Conservation (phyloP, 495 filamentous ascomycete genomes). For the Recurvomyces mirabilis region DNA sequence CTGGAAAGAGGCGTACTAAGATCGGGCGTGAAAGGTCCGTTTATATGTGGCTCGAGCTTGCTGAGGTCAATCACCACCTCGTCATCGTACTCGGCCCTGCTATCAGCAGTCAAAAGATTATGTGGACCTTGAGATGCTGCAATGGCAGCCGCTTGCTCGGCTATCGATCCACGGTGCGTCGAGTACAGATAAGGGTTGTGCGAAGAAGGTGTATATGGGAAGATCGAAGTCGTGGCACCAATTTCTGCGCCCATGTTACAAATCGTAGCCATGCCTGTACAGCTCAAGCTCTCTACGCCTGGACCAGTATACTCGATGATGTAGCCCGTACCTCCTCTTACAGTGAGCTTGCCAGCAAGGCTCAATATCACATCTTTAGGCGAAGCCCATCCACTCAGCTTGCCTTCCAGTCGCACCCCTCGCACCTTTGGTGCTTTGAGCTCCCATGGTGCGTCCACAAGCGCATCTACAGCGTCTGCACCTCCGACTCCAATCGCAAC, state of each 20-base stretch:
- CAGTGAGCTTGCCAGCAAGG: slow-evolving; percentile 81
- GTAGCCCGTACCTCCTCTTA: slow-evolving; percentile 87
- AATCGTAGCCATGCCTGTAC: slow-evolving; percentile 84
- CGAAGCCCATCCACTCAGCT: slow-evolving; percentile 78
- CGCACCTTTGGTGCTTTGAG: slow-evolving; percentile 84
- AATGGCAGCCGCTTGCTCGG: slow-evolving; percentile 44
- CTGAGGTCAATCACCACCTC: slow-evolving; percentile 87
- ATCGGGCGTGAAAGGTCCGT: slow-evolving; percentile 94
- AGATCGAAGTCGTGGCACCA: slow-evolving; percentile 90
- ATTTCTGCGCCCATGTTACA: slow-evolving; percentile 92
- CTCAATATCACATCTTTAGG: slow-evolving; percentile 92
- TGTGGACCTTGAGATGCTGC: slow-evolving; percentile 31
- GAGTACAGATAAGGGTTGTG: slow-evolving; percentile 70
- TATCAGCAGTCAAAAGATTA: slow-evolving; percentile 61
- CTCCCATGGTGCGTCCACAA: slow-evolving; percentile 95
- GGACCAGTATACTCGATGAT: slow-evolving; percentile 89
- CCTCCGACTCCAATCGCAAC: slow-evolving; percentile 97
- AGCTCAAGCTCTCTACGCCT: slow-evolving; percentile 78
- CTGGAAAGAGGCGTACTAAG: slow-evolving; percentile 80
- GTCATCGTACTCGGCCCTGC: slow-evolving; percentile 76
- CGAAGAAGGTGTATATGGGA: slow-evolving; percentile 58
- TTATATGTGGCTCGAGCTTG: slow-evolving; percentile 87
- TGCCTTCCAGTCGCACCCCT: slow-evolving; percentile 74
- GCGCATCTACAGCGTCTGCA: slow-evolving; percentile 91
- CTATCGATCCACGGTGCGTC: slow-evolving; percentile 67